phyloP scores from a whole-genome alignment of 108 stramenopile genomes.

The Fistulifera pelliculosa region DNA sequence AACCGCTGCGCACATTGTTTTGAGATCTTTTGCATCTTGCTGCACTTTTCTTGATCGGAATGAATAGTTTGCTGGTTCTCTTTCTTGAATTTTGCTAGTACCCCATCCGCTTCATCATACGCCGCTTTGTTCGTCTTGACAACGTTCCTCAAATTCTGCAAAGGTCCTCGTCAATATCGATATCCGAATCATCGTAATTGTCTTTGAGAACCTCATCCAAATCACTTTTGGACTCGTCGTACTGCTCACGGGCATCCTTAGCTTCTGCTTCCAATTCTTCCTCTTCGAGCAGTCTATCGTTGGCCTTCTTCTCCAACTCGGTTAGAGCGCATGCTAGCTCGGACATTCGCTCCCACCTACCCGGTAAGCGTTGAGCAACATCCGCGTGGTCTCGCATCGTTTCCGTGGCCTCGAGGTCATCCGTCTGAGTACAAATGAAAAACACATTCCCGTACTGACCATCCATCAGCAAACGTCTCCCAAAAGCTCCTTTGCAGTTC shows the following conservation, averaged over 20 bases:
- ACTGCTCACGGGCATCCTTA: conserved; percentile 16
- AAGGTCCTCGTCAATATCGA: conserved; percentile 7
- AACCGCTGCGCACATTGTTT: conserved; percentile 26
- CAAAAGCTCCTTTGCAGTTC: conserved; percentile 38
- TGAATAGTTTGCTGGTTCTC: background rate
- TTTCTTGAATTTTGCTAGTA: background rate
- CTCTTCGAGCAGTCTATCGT: conserved; percentile 15
- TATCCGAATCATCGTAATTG: conserved; percentile 7
- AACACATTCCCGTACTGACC: conserved; percentile 34
- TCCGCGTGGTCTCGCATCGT: conserved; percentile 41
- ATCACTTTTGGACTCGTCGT: conserved; percentile 11
- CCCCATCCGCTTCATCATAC: background rate
- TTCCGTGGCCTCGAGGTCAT: conserved; percentile 36
- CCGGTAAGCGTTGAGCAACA: conserved; percentile 23
- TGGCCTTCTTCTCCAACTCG: conserved; percentile 10
- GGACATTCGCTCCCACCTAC: conserved; percentile 41
- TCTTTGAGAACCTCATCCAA: conserved; percentile 14
- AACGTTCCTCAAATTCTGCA: conserved; percentile 11
- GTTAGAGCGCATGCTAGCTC: conserved; percentile 14
- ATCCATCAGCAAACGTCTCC: conserved; percentile 45
- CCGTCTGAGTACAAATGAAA: conserved; percentile 45
- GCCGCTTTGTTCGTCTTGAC: background rate
- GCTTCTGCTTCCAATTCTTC: conserved; percentile 24
- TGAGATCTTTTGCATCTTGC: conserved; percentile 20
- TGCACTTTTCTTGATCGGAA: too few species aligned